A percentile compares a stretch with the other conserved stretches of the same genome.
phyloP scores from a whole-genome alignment of 306 rosid genomes.

The Acacia melanoxylon region DNA sequence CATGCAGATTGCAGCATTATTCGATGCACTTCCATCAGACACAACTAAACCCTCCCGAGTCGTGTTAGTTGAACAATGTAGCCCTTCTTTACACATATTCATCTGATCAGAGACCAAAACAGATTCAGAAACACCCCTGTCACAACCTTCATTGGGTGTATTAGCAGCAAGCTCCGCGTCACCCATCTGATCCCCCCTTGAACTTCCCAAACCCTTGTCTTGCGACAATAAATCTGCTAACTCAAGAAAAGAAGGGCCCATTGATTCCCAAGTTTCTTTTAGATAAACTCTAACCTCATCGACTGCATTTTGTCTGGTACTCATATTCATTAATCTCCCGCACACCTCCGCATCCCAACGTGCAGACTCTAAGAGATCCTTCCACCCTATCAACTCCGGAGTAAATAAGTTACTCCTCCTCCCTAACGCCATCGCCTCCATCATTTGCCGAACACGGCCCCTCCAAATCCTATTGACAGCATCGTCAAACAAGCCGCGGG shows the following conservation, averaged over 20 bases:
- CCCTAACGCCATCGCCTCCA: slow-evolving; percentile 16
- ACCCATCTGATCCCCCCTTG: not conserved
- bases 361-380: slow-evolving; percentile 59
- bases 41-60: slow-evolving; percentile 3
- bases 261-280: slow-evolving; percentile 54
- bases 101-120: not conserved
- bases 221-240: slow-evolving; percentile 26
- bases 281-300: slow-evolving; percentile 41
- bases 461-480: slow-evolving; percentile 68
- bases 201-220: not conserved
- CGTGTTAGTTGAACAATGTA: slow-evolving; percentile 6
- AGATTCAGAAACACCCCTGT: not conserved
- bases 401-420: slow-evolving; percentile 37
- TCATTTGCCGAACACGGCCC: slow-evolving; percentile 41
- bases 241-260: slow-evolving; percentile 62
- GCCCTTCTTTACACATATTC: not conserved
- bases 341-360: slow-evolving; percentile 44
- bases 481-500: slow-evolving; percentile 36
- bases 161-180: not conserved
- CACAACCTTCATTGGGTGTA: not conserved
- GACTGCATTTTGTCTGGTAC: slow-evolving; percentile 57
- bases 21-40: not conserved
- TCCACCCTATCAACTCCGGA: slow-evolving; percentile 45
- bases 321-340: slow-evolving; percentile 46
- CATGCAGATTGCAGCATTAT: slow-evolving; percentile 23